Percentiles rank a stretch among this genome's conserved stretches.
These are phyloP conservation scores for Sistotremastrum niveocremeum DNA, from an alignment of 768 basidiomycete species.

Conservation along the genomic window DNA sequence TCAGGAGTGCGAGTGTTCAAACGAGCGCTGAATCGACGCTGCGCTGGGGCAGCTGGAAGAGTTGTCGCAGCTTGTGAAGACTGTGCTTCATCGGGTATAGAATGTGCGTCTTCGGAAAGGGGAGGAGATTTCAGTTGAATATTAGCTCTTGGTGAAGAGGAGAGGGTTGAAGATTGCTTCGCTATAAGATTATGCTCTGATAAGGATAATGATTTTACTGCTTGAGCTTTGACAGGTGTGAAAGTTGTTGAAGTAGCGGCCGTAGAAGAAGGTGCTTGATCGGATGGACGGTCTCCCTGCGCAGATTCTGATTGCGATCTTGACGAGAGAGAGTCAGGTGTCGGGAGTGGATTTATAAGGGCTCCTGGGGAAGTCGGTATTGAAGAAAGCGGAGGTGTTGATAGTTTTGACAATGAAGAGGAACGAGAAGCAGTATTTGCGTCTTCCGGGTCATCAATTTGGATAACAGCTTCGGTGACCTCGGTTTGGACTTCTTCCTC, in stretches of 20 bases:
- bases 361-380: neutral
- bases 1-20: too few relatives aligned
- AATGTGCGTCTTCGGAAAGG: conserved; percentile 30
- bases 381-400: too few relatives aligned
- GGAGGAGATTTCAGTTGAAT: conserved; percentile 35
- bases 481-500: conserved; percentile 45
- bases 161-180: neutral
- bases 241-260: too few relatives aligned
- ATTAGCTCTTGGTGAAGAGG: conserved; percentile 6
- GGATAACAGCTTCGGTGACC: conserved; percentile 30
- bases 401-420: too few relatives aligned
- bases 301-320: too few relatives aligned
- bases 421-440: neutral
- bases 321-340: too few relatives aligned
- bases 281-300: too few relatives aligned
- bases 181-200: neutral
- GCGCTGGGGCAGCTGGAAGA: conserved; percentile 19
- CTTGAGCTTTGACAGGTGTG: too few relatives aligned
- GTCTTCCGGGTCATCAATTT: conserved; percentile 12
- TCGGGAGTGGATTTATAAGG: neutral
- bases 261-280: too few relatives aligned
- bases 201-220: neutral
- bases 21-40: too few relatives aligned
- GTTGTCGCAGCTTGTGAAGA: conserved; percentile 18
- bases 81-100: conserved; percentile 17